Base-by-base conservation (phyloP, 2,329 filamentous ascomycete species). In the Lasiodiplodia hormozganensis region DNA sequence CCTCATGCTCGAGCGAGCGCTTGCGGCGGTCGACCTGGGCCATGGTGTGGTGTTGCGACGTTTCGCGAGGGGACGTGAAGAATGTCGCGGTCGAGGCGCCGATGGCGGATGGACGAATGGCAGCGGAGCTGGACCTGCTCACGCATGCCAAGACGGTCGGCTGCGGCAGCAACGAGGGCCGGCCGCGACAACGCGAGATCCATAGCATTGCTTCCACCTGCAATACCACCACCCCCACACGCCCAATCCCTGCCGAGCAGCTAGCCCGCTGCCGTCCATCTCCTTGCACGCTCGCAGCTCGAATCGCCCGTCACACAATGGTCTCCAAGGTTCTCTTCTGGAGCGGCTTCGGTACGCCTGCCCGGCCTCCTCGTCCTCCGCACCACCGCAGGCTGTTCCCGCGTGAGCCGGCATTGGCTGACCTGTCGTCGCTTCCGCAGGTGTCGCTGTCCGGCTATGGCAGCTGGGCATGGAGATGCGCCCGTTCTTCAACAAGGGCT, bases 391-490 rank as follows among this genome's bases (percentile, higher is more conserved):
- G 40, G 40, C 49, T 43, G 34, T 51, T 21, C 70, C 38, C 70
- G 73, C 77, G 68, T 52, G 47, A 18, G 31, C 18, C 12, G 11
- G 31, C 14, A 47, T 47, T 51, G 47, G 77, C 72, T 69, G 65
- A 71, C 67, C 53, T 43, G 57, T 64, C 14, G 70, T 16, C 57
- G 38, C 76, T 69, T 62, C 49, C 69, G 69, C 75, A 99, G 96
- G 96, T 86, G 84, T 97, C 76, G 94, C 92, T 78, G 91, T 94
- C 78, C 92, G 95, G 76, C 88, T 96, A 82, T 97, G 94, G 93
- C 96, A 98, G 83, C 90, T 99, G 80, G 96, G 95, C 78, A 96
- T 99, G 80, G 94, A 99, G 85, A 97, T 97, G 94, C 93, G 94
- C 71, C 96, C 95, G 65, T 90, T 97, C 82, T 93, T 98, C 87